These are phyloP conservation scores for Gymnopilus dilepis DNA, from an alignment of 768 basidiomycete species.

Conservation along the genomic window DNA sequence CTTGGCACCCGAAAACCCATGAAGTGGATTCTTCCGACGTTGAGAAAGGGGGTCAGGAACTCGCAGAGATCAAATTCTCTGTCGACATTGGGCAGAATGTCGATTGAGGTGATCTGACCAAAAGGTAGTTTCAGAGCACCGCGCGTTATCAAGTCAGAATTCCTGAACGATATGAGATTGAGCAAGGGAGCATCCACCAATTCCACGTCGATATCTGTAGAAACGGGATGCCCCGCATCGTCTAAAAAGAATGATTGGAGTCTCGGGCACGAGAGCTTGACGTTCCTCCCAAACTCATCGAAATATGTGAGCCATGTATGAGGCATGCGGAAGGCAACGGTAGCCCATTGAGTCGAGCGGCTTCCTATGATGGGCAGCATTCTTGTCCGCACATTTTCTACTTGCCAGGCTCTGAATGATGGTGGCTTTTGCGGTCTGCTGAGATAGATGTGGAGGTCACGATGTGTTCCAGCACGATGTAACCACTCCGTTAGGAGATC, in stretches of 20 bases:
- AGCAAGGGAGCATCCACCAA: not conserved
- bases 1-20: too few species aligned
- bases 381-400: not conserved
- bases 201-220: not conserved
- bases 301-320: not conserved
- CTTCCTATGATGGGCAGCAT: not conserved
- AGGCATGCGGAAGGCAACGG: not conserved
- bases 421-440: not conserved
- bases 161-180: not conserved
- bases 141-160: not conserved
- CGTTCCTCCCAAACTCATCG: not conserved
- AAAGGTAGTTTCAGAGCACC: not conserved
- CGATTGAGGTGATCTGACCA: not conserved
- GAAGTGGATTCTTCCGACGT: not conserved
- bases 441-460: conserved; percentile 2
- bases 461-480: not conserved
- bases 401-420: not conserved
- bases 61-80: not conserved
- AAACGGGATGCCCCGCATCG: not conserved
- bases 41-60: not conserved
- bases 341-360: not conserved
- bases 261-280: not conserved
- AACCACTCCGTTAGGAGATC: conserved; percentile 3
- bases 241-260: not conserved
- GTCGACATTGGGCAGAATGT: not conserved